Base-by-base conservation (phyloP, 2,329 filamentous ascomycete species). In the Clonostachys rosea region DNA sequence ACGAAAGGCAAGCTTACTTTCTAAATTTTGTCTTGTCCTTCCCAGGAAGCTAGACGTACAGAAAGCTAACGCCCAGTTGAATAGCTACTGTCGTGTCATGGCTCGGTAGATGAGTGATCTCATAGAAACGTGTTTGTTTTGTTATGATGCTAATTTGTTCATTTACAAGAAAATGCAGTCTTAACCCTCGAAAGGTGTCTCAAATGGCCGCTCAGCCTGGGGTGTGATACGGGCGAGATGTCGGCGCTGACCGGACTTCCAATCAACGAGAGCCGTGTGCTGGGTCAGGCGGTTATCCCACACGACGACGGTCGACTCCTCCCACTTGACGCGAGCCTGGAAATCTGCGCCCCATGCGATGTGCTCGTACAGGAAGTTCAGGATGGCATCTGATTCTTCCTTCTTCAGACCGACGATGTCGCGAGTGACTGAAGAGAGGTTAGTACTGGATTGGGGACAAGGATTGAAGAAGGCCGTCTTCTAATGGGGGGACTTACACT, bases 271-370 rank as follows among this genome's bases (percentile, higher is more conserved):
- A 3, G 89, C 89, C 7, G 86, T 86, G 64, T 95, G 89, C 55
- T 83, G 78, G 10, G 87, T 91, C 1, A 91, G 81, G 34, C 89
- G 76, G 69, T 92, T 94, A 63, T 94, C 89, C 89, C 89, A 95
- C 1, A 92, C 83, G 3, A 94, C 87, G 2, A 95, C 89, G 0
- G 87, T 92, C n/a, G 81, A 79, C 40, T 81, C 75, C 55, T 83
- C 82, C 89, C 89, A 95, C 63, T 85, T 87, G 44, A 95, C 76
- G 20, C 86, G 75, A 6, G 79, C 84, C 55, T 89, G 85, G 49
- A 86, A 71, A 61, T 91, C 87, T 40, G 86, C 84, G 33, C 73
- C 73, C 42, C 63, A 65, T 2, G 69, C 67, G 14, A 78, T 68
- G 51, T 78, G 75, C 57, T 73, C 66, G 53, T 73, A 90, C 7